A percentile compares a stretch with the other conserved stretches of the same genome.
phyloP scores from a whole-genome alignment of 148 eudicot genomes.

The Oxyria digyna region DNA sequence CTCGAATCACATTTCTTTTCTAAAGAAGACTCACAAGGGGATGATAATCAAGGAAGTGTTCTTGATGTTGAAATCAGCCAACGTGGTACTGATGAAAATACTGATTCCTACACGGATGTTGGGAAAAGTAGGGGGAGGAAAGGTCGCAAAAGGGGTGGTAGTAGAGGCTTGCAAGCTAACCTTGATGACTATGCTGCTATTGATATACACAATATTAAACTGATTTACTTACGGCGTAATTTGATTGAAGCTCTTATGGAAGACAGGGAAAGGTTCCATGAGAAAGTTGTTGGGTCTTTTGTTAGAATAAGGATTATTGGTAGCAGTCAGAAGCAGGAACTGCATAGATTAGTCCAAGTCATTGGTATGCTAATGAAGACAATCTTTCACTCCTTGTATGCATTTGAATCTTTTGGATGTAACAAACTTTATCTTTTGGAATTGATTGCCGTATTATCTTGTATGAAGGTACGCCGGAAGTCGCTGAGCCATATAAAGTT shows the following conservation, averaged over 20 bases:
- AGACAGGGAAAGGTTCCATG: conserved; percentile 56
- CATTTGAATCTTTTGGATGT: background rate
- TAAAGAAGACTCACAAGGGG: conserved; percentile 59
- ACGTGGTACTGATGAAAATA: conserved; percentile 49
- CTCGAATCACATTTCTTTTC: conserved; percentile 56
- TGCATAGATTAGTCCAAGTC: conserved; percentile 95
- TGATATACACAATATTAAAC: conserved; percentile 79
- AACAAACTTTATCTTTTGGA: background rate
- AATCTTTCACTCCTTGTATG: background rate
- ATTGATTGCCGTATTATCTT: conserved; percentile 16
- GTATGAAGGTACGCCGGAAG: conserved; percentile 66
- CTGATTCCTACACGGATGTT: conserved; percentile 30
- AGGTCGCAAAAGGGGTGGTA: conserved; percentile 51
- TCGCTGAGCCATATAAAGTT: conserved; percentile 65
- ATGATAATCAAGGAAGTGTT: conserved; percentile 70
- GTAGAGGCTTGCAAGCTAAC: conserved; percentile 60
- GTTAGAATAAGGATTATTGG: conserved; percentile 94
- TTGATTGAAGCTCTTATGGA: conserved; percentile 85
- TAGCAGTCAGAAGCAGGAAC: conserved; percentile 76
- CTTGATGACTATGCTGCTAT: conserved; percentile 94
- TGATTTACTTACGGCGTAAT: conserved; percentile 74
- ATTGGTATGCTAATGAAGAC: conserved; percentile 37
- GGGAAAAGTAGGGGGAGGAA: conserved; percentile 54
- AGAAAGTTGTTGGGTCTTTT: conserved; percentile 74
- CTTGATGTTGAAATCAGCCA: conserved; percentile 53